Percentiles rank a stretch among this genome's conserved stretches.
These are phyloP conservation scores for Trichosporon sp. DNA, from an alignment of 1,284 basidiomycete genomes.

Conservation along the genomic window DNA sequence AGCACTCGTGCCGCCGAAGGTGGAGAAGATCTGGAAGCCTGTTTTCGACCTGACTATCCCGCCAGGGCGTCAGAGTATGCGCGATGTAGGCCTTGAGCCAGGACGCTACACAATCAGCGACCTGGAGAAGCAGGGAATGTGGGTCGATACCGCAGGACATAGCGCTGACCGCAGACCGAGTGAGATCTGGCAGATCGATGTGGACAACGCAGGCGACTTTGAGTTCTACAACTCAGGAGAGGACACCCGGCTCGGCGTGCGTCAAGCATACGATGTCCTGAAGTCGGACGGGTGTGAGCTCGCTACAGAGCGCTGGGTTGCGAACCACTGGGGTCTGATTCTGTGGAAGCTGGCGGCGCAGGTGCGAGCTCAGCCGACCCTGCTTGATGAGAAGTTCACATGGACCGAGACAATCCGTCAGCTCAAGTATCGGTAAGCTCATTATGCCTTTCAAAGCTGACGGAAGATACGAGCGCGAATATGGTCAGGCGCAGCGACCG, in stretches of 20 bases:
- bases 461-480: slow-evolving; percentile 80
- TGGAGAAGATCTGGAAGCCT: slow-evolving; percentile 9
- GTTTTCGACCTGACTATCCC: slow-evolving; percentile 40
- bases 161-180: slow-evolving; percentile 29
- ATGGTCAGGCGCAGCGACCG: slow-evolving; percentile 71
- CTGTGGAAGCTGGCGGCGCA: slow-evolving; percentile 92
- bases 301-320: slow-evolving; percentile 60
- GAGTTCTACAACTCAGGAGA: slow-evolving; percentile 53
- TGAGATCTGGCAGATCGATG: slow-evolving; percentile 59
- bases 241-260: slow-evolving; percentile 21
- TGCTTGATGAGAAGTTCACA: slow-evolving; percentile 62
- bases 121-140: slow-evolving; percentile 61
- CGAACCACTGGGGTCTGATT: slow-evolving; percentile 84
- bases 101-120: slow-evolving; percentile 54
- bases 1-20: not conserved
- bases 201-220: slow-evolving; percentile 59
- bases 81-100: slow-evolving; percentile 51
- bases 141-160: slow-evolving; percentile 30
- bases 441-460: not conserved
- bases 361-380: slow-evolving; percentile 63
- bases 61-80: slow-evolving; percentile 23
- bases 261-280: slow-evolving; percentile 26
- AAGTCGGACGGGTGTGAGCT: slow-evolving; percentile 28
- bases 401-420: slow-evolving; percentile 74
- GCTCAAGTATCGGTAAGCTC: slow-evolving; percentile 70